phyloP scores from a whole-genome alignment of 768 basidiomycete genomes.

The Boletus rex-veris region DNA sequence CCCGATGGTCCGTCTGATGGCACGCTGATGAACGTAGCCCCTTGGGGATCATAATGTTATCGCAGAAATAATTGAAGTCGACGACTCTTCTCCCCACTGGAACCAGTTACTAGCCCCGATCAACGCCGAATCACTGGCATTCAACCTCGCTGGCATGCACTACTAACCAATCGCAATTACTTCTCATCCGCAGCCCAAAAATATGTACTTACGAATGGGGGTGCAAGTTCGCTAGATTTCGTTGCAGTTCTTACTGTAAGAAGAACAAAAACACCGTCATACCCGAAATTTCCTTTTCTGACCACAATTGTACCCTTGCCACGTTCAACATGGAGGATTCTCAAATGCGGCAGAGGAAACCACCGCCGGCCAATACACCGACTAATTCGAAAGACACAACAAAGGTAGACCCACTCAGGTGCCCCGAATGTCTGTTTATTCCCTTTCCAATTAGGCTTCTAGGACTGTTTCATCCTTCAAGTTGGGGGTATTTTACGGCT shows the following conservation, averaged over 20 bases:
- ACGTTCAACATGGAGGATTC: slow-evolving; percentile 1
- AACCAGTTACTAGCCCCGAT: not conserved
- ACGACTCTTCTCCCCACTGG: too few species aligned
- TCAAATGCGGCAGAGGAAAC: slow-evolving; percentile 25
- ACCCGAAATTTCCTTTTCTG: slow-evolving; percentile 16
- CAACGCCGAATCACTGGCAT: not conserved
- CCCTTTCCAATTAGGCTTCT: slow-evolving; percentile 2
- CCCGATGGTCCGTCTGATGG: too few species aligned
- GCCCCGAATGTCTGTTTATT: not conserved
- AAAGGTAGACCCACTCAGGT: slow-evolving; percentile 3
- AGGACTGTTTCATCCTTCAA: not conserved
- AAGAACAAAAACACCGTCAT: too few species aligned
- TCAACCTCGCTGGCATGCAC: not conserved
- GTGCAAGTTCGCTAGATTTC: not conserved
- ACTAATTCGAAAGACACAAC: not conserved
- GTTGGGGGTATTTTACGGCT: slow-evolving; percentile 11
- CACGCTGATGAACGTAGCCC: not conserved
- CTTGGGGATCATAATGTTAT: too few species aligned
- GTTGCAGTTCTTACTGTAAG: too few species aligned
- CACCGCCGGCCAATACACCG: not conserved
- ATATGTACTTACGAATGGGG: not conserved
- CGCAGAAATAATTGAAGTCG: too few species aligned
- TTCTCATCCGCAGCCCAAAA: slow-evolving; percentile 7
- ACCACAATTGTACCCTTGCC: not conserved
- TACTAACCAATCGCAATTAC: slow-evolving; percentile 3